These are phyloP conservation scores for Phytopythium mirpurense DNA, from an alignment of 352 stramenopile species.

Conservation along the genomic window DNA sequence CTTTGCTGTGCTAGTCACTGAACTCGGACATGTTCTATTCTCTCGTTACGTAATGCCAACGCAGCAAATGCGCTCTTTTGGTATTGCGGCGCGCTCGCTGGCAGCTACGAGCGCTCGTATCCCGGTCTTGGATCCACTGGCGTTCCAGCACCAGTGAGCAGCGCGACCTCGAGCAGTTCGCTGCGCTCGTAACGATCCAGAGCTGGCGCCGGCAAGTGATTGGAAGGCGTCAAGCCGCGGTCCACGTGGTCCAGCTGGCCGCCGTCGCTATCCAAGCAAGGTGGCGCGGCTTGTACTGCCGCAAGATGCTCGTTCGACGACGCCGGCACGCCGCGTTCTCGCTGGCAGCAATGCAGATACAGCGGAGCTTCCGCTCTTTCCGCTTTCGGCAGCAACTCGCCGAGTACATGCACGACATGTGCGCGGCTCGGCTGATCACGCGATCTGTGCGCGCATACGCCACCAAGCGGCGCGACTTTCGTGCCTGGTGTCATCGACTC, in stretches of 20 bases:
- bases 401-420: conserved; percentile 19
- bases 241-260: conserved; percentile 20
- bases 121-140: conserved; percentile 33
- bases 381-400: conserved; percentile 28
- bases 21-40: background rate
- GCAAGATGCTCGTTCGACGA: conserved; percentile 32
- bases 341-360: conserved; percentile 21
- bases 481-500: conserved; percentile 34
- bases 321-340: conserved; percentile 32
- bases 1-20: background rate
- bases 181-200: conserved; percentile 42
- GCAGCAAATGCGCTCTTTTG: conserved; percentile 42
- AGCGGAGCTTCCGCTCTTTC: conserved; percentile 34
- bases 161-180: conserved; percentile 30
- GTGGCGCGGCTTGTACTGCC: conserved; percentile 51
- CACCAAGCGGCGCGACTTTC: conserved; percentile 24
- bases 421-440: conserved; percentile 34
- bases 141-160: conserved; percentile 13
- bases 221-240: conserved; percentile 17
- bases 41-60: background rate
- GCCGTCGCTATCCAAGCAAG: conserved; percentile 29
- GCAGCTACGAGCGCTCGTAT: conserved; percentile 16
- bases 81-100: conserved; percentile 30
- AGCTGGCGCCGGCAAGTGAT: conserved; percentile 35
- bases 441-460: conserved; percentile 29